Evolutionary conservation across 2,329 filamentous ascomycete genomes (phyloP), one percentile per base, ranked within the genome.

Genomic region (Talaromyces sp.): DNA sequence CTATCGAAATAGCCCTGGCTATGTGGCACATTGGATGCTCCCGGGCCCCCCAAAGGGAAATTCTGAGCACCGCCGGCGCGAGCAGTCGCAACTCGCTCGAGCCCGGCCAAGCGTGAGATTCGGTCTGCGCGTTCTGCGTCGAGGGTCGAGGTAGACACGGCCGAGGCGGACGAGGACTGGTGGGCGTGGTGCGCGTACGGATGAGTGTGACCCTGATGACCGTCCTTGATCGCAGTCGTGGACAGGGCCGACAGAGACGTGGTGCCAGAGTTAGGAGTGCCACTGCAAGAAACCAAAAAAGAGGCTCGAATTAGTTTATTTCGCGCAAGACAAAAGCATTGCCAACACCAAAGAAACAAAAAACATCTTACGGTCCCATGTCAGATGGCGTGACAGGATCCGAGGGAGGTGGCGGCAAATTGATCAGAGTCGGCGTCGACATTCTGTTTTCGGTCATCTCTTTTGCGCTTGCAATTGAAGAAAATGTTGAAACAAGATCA

Each of bases 211-310:
- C 93, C 93, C 63, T 92, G 90, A 72, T 97, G 92, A 68, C 93
- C 93, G 73, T 98, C 93, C 77, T 97, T 96, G 82, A 96, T 96
- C 57, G 93, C 93, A 13, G 92, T 95, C 19, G 93, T 97, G 17
- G 92, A 96, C 55, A 98, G 84, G 47, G 92, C 88, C 28, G 92
- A 96, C 70, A 98, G 88, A 57, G 92, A 96, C 13, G 93, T 97
- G 3, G 91, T 96, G 47, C 90, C 89, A 67, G 92, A 96, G 66
- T 95, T 97, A 3, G 93, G 93, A 2, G 93, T 98, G 70, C 93
- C 93, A 66, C 92, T 96, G 66, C 42, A 57, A 49, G 17, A 30
- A 25, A 36, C 1, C 2, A 36, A 36, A 36, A 36, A 15, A 17
- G 13, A 36, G 59, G 66, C 36, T 15, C 19, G 27, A 42, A 32